Base-by-base conservation (phyloP, 2,329 filamentous ascomycete species). In the Tothia fuscella region DNA sequence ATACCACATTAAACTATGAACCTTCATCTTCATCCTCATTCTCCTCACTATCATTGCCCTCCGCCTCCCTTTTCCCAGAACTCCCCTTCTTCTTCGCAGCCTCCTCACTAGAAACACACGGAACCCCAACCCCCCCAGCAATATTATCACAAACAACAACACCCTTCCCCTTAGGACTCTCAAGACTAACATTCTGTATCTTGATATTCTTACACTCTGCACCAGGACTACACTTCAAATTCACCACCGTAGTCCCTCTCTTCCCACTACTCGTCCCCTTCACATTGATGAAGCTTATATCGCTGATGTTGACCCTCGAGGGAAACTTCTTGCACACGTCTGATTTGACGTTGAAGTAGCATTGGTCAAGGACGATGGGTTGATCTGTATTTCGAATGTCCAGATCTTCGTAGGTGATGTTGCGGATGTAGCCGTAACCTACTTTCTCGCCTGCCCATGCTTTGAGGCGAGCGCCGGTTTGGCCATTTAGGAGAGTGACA, bases 331-430 rank as follows among this genome's bases (percentile, higher is more conserved):
- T 64, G 49, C 74, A 78, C 2, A 65, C 63, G 1, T 65, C 65
- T 3, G 60, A 48, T 42, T 70, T 66, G 47, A 74, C 61, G 46
- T 77, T 70, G 55, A 78, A 78, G 56, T 78, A 78, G 57, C 75
- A 78, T 21, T 74, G 73, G 50, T 78, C 74, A 6, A 79, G 58
- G 26, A 75, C 71, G 17, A 76, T 63, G 0, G 71, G 66, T 46
- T 68, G 66, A 48, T 78, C 74, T 16, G 72, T 75, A 47, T 74
- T 72, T 16, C 70, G 71, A 30, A 74, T 65, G 56, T 67, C 70
- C 49, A 78, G 70, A 56, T 77, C 72, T 54, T 72, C 65, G 57
- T 76, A 79, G 2, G 75, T 78, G 36, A 78, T 63, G 51, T 78
- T 79, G 49, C 71, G 65, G 47, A 78, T 72, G 42, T 69, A 76